phyloP scores from a whole-genome alignment of 106 monocot genomes.

The Dioscorea zingiberensis region DNA sequence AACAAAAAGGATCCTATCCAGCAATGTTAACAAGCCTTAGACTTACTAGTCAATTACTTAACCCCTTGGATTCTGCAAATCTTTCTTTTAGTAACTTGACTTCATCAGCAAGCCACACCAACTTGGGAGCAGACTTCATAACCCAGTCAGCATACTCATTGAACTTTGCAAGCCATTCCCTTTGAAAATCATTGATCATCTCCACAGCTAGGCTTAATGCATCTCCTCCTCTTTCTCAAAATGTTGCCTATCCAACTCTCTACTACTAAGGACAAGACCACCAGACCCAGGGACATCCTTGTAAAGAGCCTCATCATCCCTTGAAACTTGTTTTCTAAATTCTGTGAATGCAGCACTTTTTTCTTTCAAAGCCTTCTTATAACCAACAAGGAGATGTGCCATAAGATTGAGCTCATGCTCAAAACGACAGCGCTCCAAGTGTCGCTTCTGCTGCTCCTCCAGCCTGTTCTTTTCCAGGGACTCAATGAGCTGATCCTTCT shows the following conservation, averaged over 20 bases:
- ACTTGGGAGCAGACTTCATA: constrained; percentile 14
- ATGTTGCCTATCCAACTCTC: constrained; percentile 54
- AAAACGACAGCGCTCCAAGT: constrained; percentile 30
- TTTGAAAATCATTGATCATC: constrained; percentile 35
- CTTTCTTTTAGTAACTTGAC: constrained; percentile 32
- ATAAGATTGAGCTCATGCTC: constrained; percentile 72
- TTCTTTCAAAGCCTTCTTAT: constrained; percentile 66
- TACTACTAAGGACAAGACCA: constrained; percentile 54
- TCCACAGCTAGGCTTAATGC: constrained; percentile 9
- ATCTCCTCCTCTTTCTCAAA: constrained; percentile 43
- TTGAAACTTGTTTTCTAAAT: constrained; percentile 54
- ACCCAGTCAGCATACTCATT: constrained; percentile 18
- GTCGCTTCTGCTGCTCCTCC: constrained; percentile 69
- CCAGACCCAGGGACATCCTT: constrained; percentile 57
- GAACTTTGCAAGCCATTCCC: constrained; percentile 46
- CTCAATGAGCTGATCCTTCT: constrained; percentile 62
- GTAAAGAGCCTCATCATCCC: constrained; percentile 59
- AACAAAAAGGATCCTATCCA: not conserved
- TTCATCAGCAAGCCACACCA: constrained; percentile 21
- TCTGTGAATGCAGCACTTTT: constrained; percentile 49
- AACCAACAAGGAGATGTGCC: constrained; percentile 55
- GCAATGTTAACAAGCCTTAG: not conserved
- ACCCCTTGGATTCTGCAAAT: constrained; percentile 13
- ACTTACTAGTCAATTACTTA: constrained; percentile 4
- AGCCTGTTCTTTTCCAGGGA: constrained; percentile 41